Evolutionary conservation across 148 eudicot species (phyloP), one percentile per base, ranked within the genome.

Genomic region (Nepenthes gracilis): DNA sequence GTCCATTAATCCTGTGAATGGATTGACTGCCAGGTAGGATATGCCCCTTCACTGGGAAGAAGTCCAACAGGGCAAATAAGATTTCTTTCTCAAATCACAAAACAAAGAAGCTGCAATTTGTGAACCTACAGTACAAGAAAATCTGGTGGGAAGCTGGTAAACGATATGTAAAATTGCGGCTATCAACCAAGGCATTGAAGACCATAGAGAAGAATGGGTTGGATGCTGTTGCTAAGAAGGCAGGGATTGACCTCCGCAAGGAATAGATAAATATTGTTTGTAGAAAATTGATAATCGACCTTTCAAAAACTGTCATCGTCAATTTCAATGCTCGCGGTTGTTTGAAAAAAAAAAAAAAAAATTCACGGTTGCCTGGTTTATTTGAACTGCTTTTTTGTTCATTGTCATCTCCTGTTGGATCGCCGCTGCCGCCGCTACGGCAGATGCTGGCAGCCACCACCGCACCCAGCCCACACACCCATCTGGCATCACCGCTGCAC

Each of bases 61-160:
- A 88, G 72, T 60, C 96, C 6, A 93, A 93, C 81, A 84, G 64
- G 67, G 89, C 80, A 33, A 88, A 93, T 80, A 73, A 54, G 54
- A 95, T 93, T 54, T 86, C 96, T 35, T 85, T 81, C 69, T 93
- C 99, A 5, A 93, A 93, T 73, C 88, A 89, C 81, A 88, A 77
- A 72, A 84, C 99, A 5, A 93, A 71, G 58, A 84, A 66, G 58
- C 54, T 83, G 81, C 99, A 88, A 74, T 79, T 72, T 75, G 96
- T 93, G 62, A 93, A 88, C 77, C 75, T 93, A 43, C 96, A 88
- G 63, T 84, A 86, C 81, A 93, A 93, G 78, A 75, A 67, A 65
- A 69, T 93, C 2, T 93, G 99, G 99, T 93, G 99, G 99, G 99
- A 93, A 74, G 92, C 80, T 33, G 99, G 96, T 3, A 93, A 93